phyloP scores from a whole-genome alignment of 2,329 filamentous ascomycete species.

The Trichoderma koningiopsis region DNA sequence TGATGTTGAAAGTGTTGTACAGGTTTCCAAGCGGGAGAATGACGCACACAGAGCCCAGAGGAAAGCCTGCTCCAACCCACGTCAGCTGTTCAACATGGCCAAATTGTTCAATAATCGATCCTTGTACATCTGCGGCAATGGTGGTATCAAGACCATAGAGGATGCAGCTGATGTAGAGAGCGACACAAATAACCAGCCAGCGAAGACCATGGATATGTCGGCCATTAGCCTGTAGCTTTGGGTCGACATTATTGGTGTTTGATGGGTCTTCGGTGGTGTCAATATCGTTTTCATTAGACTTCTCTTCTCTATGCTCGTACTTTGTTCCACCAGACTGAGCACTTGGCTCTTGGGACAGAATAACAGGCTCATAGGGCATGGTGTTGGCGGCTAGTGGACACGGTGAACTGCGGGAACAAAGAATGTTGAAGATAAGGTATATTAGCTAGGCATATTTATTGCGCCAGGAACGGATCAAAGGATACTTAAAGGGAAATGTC shows the following conservation, averaged over 20 bases:
- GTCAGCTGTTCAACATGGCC: conserved; percentile 41
- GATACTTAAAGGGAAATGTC: neutral
- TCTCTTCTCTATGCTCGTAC: neutral
- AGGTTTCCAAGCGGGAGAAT: conserved; percentile 41
- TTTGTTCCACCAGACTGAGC: neutral
- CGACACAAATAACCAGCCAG: neutral
- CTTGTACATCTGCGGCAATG: conserved; percentile 53
- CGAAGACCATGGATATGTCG: neutral
- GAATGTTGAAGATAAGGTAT: neutral
- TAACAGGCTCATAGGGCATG: neutral
- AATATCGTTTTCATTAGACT: neutral
- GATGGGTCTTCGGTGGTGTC: neutral
- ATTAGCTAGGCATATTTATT: neutral
- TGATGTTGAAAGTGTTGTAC: conserved; percentile 48
- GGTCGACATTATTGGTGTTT: neutral
- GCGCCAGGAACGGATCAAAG: neutral
- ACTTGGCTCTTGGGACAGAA: neutral
- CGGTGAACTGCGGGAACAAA: neutral
- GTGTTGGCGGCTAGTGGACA: neutral
- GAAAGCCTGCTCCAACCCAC: conserved; percentile 46
- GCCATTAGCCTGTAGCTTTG: neutral
- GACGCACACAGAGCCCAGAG: conserved; percentile 44
- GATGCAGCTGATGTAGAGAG: neutral
- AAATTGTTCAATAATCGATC: conserved; percentile 43
- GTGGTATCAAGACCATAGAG: conserved; percentile 44